These are phyloP conservation scores for Sugiyamaella sp. DNA, from an alignment of 1,139 yeast genomes.

Conservation along the genomic window DNA sequence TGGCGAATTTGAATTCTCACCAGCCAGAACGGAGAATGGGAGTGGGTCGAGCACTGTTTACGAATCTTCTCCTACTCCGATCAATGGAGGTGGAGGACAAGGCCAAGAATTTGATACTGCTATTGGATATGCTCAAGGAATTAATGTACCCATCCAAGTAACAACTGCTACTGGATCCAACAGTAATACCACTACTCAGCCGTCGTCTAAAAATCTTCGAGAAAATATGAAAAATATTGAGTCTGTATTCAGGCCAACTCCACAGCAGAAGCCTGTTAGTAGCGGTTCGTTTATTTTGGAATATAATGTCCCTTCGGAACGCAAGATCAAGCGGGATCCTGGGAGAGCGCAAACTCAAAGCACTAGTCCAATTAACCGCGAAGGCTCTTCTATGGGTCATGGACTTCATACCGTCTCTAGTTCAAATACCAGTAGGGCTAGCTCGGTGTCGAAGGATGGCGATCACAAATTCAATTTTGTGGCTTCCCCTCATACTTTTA, in stretches of 20 bases:
- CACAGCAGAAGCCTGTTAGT: conserved; percentile 29
- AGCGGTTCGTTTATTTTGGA: conserved; percentile 31
- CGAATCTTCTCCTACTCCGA: too few species aligned
- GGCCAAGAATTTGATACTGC: too few species aligned
- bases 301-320: conserved; percentile 18
- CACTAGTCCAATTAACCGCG: too few species aligned
- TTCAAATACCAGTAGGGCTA: too few species aligned
- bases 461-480: too few species aligned
- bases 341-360: background rate
- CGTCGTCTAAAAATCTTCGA: background rate
- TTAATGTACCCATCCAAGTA: background rate
- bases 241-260: conserved; percentile 31
- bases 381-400: too few species aligned
- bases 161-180: too few species aligned
- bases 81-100: too few species aligned
- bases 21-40: background rate
- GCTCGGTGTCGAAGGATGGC: too few species aligned
- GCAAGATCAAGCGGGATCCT: conserved; percentile 8
- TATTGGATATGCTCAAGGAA: too few species aligned
- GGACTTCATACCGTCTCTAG: too few species aligned
- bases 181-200: background rate
- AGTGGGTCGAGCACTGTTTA: background rate
- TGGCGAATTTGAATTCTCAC: conserved; percentile 4
- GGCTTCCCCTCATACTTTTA: too few species aligned
- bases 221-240: conserved; percentile 26